Percentiles rank a stretch among this genome's conserved stretches.
Conservation (phyloP, 2,329 filamentous ascomycete genomes). For the Coniosporium tulheliwenetii region DNA sequence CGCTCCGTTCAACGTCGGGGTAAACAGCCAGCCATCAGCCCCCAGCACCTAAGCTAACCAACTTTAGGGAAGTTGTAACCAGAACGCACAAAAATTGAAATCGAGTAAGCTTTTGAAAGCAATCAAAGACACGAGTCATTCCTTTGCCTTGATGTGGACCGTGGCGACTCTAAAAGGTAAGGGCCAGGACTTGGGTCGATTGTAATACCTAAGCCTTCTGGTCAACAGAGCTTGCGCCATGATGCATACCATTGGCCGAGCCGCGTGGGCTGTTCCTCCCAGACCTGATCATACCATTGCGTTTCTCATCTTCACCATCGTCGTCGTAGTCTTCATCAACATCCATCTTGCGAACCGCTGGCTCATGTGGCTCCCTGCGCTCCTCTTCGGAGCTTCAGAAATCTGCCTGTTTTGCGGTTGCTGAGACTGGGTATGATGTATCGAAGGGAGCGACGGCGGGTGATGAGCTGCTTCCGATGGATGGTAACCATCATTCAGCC, state of each 20-base stretch:
- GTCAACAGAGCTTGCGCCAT: too few relatives aligned
- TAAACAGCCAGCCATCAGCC: too few relatives aligned
- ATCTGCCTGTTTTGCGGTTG: slow-evolving; percentile 22
- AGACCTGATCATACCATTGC: slow-evolving; percentile 22
- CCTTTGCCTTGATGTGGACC: too few relatives aligned
- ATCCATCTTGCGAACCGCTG: slow-evolving; percentile 87
- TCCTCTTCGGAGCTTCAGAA: slow-evolving; percentile 21
- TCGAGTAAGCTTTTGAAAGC: too few relatives aligned
- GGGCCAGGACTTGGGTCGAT: too few relatives aligned
- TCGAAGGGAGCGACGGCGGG: slow-evolving; percentile 45
- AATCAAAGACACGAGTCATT: too few relatives aligned
- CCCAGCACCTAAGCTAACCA: too few relatives aligned
- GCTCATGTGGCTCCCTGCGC: slow-evolving; percentile 45
- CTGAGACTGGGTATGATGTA: slow-evolving; percentile 19
- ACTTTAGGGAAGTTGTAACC: too few relatives aligned
- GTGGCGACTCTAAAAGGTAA: too few relatives aligned
- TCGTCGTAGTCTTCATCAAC: slow-evolving; percentile 97
- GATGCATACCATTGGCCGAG: slow-evolving; percentile 1
- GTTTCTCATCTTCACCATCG: slow-evolving; percentile 69
- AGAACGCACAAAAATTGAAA: too few relatives aligned
- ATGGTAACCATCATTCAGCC: slow-evolving; percentile 66
- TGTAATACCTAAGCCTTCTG: too few relatives aligned
- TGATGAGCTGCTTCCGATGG: slow-evolving; percentile 89
- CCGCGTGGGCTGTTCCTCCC: slow-evolving; percentile 28
- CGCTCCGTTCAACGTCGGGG: too few relatives aligned